These are phyloP conservation scores for Lachnellula hyalina DNA, from an alignment of 2,329 filamentous ascomycete species.

Conservation along the genomic window DNA sequence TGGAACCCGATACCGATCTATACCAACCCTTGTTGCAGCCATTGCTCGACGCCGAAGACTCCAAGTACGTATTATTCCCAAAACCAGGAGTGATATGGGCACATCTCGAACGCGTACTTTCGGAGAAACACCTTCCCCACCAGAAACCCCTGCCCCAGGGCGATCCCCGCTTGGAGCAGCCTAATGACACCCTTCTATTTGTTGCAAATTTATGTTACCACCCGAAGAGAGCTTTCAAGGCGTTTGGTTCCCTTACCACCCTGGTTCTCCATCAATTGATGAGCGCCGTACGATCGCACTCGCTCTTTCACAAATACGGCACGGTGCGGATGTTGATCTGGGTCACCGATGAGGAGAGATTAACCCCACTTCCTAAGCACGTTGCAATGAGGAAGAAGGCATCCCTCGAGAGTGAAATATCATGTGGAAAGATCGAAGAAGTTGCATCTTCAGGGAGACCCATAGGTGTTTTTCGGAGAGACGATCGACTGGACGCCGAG, in stretches of 20 bases:
- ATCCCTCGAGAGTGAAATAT: conserved; percentile 54
- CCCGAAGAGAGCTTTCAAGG: conserved; percentile 44
- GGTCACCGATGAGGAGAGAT: conserved; percentile 56
- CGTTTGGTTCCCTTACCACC: conserved; percentile 51
- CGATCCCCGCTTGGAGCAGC: conserved; percentile 35
- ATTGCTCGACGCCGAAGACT: conserved; percentile 45
- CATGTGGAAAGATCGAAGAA: conserved; percentile 54
- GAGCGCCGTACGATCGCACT: conserved; percentile 49
- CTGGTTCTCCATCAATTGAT: conserved; percentile 60
- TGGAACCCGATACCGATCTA: conserved; percentile 61
- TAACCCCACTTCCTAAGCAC: conserved; percentile 53
- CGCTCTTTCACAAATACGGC: conserved; percentile 69
- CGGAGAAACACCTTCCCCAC: conserved; percentile 45
- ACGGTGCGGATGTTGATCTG: conserved; percentile 75
- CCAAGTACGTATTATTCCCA: conserved; percentile 44
- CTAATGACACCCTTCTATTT: conserved; percentile 71
- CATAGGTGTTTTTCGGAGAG: conserved; percentile 32
- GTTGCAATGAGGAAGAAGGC: conserved; percentile 50
- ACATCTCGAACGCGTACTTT: conserved; percentile 51
- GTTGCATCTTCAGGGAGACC: conserved; percentile 40
- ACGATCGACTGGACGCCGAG: conserved; percentile 43
- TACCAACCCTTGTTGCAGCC: conserved; percentile 59
- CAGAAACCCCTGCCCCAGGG: conserved; percentile 40
- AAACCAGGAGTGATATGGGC: conserved; percentile 56
- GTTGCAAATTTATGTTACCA: conserved; percentile 59